Base-by-base conservation (phyloP, 2,329 filamentous ascomycete genomes). In the Fusarium keratoplasticum region DNA sequence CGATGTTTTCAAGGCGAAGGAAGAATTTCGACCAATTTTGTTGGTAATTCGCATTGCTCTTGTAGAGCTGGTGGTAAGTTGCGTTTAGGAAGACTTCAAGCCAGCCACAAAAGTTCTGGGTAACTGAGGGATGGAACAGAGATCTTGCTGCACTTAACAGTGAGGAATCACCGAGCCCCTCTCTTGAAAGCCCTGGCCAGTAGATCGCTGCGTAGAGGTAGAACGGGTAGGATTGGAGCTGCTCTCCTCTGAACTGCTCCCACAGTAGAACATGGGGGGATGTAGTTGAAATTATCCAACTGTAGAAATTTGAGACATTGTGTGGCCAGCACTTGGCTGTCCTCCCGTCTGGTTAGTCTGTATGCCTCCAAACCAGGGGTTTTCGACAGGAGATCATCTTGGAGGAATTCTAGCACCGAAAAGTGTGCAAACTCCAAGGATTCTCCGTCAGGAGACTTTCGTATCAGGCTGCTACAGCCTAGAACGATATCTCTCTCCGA, bases 371-470 rank as follows among this genome's bases (percentile, higher is more conserved):
- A 25, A 6, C 54, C 31, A 18, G 54, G 54, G 3, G 20, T 57
- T 18, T 22, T 57, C 31, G 33, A 57, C 20, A 57, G 13, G 54
- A 57, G 20, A 8, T 63, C 10, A 20, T 63, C 55, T 42, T 60
- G 20, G 4, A 76, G 60, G 14, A 67, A 76, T 14, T 76, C 74
- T 11, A 50, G 44, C 2, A 76, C 73, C 1, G 73, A 67, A 38
- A 76, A 76, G 2, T 76, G 73, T 0, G 73, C 71, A 55, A 69
- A 67, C 9, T 75, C 74, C 13, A 76, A 64, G 14, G 27, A 22
- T 1, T 1, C 1, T 0, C 33, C 65, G n/a, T 65, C 11, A 0
- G 22, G 18, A 2, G 66, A 65, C n/a, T 54, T 74, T 8, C 71
- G 44, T 0, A 76, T 55, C 0, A 76, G 66, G 1, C 71, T 74